A percentile compares a stretch with the other conserved stretches of the same genome.
Evolutionary conservation across 2,329 filamentous ascomycete species (phyloP).

Genomic region (Apiospora koreana): DNA sequence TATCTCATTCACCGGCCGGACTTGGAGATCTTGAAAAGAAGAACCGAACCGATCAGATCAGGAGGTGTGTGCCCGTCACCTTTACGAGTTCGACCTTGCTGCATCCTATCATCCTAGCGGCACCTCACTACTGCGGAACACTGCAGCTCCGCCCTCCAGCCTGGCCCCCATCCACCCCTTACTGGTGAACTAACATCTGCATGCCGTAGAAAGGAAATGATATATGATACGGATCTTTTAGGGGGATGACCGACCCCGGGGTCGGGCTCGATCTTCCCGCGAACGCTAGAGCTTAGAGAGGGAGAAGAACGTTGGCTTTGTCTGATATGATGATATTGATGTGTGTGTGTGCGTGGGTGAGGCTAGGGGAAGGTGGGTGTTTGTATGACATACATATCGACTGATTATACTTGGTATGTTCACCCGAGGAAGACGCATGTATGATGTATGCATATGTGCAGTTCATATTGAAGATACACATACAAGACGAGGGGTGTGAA

Average conservation of each 20-base stretch:
- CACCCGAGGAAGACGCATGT: neutral
- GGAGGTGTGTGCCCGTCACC: neutral
- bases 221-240: neutral
- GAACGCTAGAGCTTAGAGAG: neutral
- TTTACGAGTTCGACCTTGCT: neutral
- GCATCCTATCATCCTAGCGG: neutral
- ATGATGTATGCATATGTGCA: neutral
- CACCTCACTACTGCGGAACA: neutral
- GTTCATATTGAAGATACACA: neutral
- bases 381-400: neutral
- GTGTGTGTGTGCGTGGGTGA: neutral
- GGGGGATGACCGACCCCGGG: neutral
- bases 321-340: neutral
- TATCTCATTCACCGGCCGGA: neutral
- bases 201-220: neutral
- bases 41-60: neutral
- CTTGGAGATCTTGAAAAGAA: neutral
- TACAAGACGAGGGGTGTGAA: neutral
- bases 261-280: neutral
- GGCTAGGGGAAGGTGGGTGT: neutral
- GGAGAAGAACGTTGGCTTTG: neutral
- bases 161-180: neutral
- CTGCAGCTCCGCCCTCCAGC: neutral
- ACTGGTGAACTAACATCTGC: neutral
- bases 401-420: neutral